These are phyloP conservation scores for Brassica rapa DNA, from an alignment of 345 rosid genomes.

Conservation along the genomic window DNA sequence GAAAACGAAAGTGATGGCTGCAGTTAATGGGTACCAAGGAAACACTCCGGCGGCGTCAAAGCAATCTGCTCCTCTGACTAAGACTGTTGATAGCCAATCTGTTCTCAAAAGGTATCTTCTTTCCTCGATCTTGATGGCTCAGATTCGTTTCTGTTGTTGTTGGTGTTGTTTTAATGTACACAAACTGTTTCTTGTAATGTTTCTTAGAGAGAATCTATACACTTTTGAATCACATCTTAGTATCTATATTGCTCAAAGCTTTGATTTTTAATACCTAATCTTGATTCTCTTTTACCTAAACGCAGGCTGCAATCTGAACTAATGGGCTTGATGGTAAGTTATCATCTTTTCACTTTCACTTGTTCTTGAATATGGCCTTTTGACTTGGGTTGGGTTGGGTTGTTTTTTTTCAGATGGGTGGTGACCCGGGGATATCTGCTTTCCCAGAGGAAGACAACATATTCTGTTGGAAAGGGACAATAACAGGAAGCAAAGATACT, in stretches of 20 bases:
- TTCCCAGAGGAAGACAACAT: conserved; percentile 97
- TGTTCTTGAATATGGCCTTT: background rate
- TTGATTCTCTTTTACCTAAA: background rate
- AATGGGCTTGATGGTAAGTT: conserved; percentile 91
- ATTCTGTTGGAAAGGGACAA: conserved; percentile 96
- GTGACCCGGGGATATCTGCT: conserved; percentile 91
- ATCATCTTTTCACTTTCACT: background rate
- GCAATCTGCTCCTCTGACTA: conserved; percentile 54
- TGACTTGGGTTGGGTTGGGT: background rate
- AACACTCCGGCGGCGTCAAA: conserved; percentile 66
- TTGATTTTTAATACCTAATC: conserved; percentile 3
- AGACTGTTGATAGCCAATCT: conserved; percentile 74
- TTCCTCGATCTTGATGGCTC: no score
- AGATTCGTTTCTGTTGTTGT: no score
- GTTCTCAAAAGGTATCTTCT: conserved; percentile 57
- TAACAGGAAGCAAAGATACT: conserved; percentile 87
- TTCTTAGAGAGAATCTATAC: background rate
- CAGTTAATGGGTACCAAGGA: conserved; percentile 70
- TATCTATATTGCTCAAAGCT: background rate
- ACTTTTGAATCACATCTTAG: background rate
- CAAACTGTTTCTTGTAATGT: conserved; percentile 31
- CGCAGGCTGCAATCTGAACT: conserved; percentile 92
- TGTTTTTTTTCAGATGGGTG: conserved; percentile 64
- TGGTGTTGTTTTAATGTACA: background rate
- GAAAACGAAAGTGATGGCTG: conserved; percentile 49